These are phyloP conservation scores for Plasmodium knowlesi DNA, from an alignment of 169 alveolate species.

Conservation along the genomic window DNA sequence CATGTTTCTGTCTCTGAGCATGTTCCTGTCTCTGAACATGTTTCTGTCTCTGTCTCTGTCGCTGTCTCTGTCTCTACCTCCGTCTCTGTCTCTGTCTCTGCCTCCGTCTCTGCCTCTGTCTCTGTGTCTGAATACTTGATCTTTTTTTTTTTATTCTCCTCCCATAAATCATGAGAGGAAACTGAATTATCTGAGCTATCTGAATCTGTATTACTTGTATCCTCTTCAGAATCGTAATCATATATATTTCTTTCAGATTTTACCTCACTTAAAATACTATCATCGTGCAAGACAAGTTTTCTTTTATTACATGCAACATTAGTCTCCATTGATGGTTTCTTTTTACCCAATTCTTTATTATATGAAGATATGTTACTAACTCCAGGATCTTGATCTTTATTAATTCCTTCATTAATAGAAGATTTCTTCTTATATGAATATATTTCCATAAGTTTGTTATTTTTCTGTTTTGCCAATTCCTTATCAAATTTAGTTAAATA, in stretches of 20 bases:
- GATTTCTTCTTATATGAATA: not conserved
- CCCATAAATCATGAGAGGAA: not conserved
- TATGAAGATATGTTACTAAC: not conserved
- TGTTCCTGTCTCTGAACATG: too few relatives aligned
- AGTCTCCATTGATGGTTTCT: not conserved
- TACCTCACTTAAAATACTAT: not conserved
- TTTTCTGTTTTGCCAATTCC: not conserved
- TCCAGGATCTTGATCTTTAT: not conserved
- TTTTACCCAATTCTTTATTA: not conserved
- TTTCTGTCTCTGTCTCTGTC: too few relatives aligned
- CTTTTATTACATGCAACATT: not conserved
- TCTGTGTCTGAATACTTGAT: not conserved
- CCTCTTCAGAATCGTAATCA: not conserved
- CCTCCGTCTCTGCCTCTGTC: too few relatives aligned
- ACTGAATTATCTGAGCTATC: not conserved
- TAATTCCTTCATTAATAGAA: not conserved
- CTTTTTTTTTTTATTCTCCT: not conserved
- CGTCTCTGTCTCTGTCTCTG: too few relatives aligned
- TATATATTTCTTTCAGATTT: not conserved
- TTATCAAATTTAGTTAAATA: not conserved
- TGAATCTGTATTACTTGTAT: not conserved
- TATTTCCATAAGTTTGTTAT: not conserved
- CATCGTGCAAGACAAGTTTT: too few relatives aligned
- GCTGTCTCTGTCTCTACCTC: too few relatives aligned
- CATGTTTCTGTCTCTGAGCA: too few relatives aligned